phyloP scores from a whole-genome alignment of 2,329 filamentous ascomycete species.

The Apiospora pterosperma region DNA sequence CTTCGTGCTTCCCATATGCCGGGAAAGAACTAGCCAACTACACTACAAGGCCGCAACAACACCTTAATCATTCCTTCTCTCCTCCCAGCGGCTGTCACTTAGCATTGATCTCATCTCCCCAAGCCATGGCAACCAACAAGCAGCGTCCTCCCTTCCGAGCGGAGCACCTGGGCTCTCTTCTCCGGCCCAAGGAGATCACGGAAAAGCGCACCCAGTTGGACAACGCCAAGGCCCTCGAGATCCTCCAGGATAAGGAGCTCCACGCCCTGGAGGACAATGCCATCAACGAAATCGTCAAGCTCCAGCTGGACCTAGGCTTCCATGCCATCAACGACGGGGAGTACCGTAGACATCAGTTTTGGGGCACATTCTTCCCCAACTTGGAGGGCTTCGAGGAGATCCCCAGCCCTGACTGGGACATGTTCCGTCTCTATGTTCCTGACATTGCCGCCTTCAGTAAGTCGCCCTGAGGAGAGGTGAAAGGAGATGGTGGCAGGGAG shows the following conservation, averaged over 20 bases:
- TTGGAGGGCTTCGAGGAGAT: conserved; percentile 41
- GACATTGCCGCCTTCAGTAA: conserved; percentile 41
- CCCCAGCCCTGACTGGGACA: conserved; percentile 43
- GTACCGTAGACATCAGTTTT: conserved; percentile 43
- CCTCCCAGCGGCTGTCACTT: no score
- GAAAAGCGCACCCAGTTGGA: conserved; percentile 52
- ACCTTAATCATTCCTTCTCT: background rate
- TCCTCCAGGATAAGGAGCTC: conserved; percentile 41
- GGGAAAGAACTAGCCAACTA: background rate
- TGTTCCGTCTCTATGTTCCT: conserved; percentile 53
- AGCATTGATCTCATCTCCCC: background rate
- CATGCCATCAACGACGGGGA: conserved; percentile 54
- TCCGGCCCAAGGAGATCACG: conserved; percentile 62
- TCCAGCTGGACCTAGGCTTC: conserved; percentile 65
- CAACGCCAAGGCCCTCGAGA: conserved; percentile 32
- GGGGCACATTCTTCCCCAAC: conserved; percentile 44
- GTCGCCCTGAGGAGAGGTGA: conserved; percentile 10
- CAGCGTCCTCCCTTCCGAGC: conserved; percentile 63
- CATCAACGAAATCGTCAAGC: conserved; percentile 64
- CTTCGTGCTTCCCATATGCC: no score
- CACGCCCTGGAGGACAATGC: conserved; percentile 55
- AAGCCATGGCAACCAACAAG: conserved; percentile 24
- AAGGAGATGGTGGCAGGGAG: background rate
- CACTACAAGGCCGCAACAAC: background rate
- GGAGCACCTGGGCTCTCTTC: conserved; percentile 71